A percentile compares a stretch with the other conserved stretches of the same genome.
These are phyloP conservation scores for Ganoderma lingzhi DNA, from an alignment of 1,284 basidiomycete genomes.

Conservation along the genomic window DNA sequence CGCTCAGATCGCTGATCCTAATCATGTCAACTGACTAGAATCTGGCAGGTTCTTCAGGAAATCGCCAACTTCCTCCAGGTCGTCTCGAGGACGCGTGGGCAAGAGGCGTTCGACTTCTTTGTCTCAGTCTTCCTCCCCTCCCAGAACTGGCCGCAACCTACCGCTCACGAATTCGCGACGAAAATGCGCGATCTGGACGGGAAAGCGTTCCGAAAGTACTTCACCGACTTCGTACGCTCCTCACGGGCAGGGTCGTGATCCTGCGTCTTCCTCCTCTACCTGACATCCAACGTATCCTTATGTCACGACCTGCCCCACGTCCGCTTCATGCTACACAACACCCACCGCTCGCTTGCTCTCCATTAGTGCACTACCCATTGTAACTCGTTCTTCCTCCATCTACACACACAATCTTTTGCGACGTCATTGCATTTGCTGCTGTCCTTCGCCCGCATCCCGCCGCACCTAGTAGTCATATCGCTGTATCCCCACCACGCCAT, in stretches of 20 bases:
- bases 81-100: slow-evolving; percentile 80
- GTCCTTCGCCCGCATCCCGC: slow-evolving; percentile 13
- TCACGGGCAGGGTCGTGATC: slow-evolving; percentile 64
- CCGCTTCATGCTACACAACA: slow-evolving; percentile 13
- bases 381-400: slow-evolving; percentile 15
- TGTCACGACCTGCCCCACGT: slow-evolving; percentile 17
- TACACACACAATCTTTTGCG: slow-evolving; percentile 28
- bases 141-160: slow-evolving; percentile 85
- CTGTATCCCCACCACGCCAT: slow-evolving; percentile 28
- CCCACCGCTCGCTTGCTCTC: slow-evolving; percentile 26
- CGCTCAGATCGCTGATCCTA: slow-evolving; percentile 17
- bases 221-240: slow-evolving; percentile 83
- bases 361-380: slow-evolving; percentile 24
- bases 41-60: slow-evolving; percentile 82
- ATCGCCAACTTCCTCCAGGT: slow-evolving; percentile 87
- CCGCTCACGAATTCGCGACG: slow-evolving; percentile 81
- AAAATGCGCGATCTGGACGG: slow-evolving; percentile 82
- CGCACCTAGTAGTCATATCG: slow-evolving; percentile 22
- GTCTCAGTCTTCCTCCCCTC: slow-evolving; percentile 85
- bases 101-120: slow-evolving; percentile 89
- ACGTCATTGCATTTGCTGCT: slow-evolving; percentile 26
- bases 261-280: slow-evolving; percentile 2
- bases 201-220: slow-evolving; percentile 90
- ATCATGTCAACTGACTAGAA: slow-evolving; percentile 4
- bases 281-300: slow-evolving; percentile 25